Base-by-base conservation (phyloP, 148 eudicot genomes). In the Diospyros kaki region DNA sequence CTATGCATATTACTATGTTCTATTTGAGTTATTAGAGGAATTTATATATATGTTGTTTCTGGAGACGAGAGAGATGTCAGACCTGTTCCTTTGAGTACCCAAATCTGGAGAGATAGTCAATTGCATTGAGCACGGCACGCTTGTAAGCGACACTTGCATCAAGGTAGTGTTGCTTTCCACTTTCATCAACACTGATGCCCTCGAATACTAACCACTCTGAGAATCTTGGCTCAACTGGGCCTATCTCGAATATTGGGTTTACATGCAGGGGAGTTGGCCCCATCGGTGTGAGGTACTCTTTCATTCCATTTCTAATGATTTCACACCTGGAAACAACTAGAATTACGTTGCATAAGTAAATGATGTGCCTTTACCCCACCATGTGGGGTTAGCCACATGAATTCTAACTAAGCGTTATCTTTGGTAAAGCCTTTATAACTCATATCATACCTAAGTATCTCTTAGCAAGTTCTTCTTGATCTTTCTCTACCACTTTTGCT, bases 31-130 rank as follows among this genome's bases (percentile, higher is more conserved):
- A 63, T 74, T 10, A 11, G 44, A n/a, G 52, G 38, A 43, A 42
- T 39, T 10, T 9, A 58, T 1, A 11, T 3, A 5, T 11, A 4
- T 14, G 3, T n/a, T 39, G 42, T 64, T 39, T 7, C 3, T 39
- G 8, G 5, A 17, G 10, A 68, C 11, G 71, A 61, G 15, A 75
- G 51, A 69, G 41, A 53, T 59, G 17, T 60, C 65, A 66, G 44
- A 93, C 98, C 96, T 94, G 98, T 75, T 94, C 94, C 74, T 94
- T 94, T 17, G 97, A 84, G 89, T 92, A 92, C 4, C 98, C 98
- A 66, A 92, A 94, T 81, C 46, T 86, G 74, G 97, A 89, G n/a
- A 94, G 86, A 71, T 94, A 94, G 75, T 92, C 96, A 5, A 94
- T 89, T 54, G 98, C 98, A 75, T 94, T 94, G 63, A 94, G 96